phyloP scores from a whole-genome alignment of 108 stramenopile genomes.

The Fragilariopsis cylindrus region DNA sequence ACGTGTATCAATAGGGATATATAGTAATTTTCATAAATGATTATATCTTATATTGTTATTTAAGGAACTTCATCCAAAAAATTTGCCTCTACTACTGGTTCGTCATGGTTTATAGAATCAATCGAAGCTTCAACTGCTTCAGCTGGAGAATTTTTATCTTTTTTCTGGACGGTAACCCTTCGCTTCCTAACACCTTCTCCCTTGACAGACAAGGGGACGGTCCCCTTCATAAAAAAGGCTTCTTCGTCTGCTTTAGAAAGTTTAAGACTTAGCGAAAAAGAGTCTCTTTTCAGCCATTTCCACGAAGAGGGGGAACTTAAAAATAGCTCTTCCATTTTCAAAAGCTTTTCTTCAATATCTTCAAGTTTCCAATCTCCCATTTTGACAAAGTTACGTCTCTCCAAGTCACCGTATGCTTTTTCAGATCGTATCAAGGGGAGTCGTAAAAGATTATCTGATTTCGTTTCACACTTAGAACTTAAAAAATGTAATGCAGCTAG shows the following conservation, averaged over 20 bases:
- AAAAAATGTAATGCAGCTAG: conserved; percentile 69
- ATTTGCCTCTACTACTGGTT: too few species aligned
- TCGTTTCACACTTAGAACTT: conserved; percentile 27
- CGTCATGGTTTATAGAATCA: too few species aligned
- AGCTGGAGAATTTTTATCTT: background rate
- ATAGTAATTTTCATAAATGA: background rate
- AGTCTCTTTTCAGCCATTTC: conserved; percentile 42
- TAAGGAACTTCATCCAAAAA: too few species aligned
- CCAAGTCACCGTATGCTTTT: conserved; percentile 34
- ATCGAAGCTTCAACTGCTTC: background rate
- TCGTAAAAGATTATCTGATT: conserved; percentile 12
- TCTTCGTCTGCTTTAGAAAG: conserved; percentile 29
- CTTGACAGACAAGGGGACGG: conserved; percentile 30
- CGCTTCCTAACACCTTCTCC: conserved; percentile 19
- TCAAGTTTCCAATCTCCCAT: conserved; percentile 39
- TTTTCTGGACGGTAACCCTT: conserved; percentile 9
- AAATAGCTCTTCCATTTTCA: conserved; percentile 41
- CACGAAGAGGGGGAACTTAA: conserved; percentile 27
- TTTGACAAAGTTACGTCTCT: conserved; percentile 42
- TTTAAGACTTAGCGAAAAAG: conserved; percentile 13
- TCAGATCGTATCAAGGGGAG: conserved; percentile 39
- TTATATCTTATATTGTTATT: too few species aligned
- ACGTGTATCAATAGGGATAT: background rate
- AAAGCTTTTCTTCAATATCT: conserved; percentile 28
- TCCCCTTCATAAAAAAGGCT: conserved; percentile 31